phyloP scores from a whole-genome alignment of 192 early-diverging fungal species.

The Kickxella alabastrina region DNA sequence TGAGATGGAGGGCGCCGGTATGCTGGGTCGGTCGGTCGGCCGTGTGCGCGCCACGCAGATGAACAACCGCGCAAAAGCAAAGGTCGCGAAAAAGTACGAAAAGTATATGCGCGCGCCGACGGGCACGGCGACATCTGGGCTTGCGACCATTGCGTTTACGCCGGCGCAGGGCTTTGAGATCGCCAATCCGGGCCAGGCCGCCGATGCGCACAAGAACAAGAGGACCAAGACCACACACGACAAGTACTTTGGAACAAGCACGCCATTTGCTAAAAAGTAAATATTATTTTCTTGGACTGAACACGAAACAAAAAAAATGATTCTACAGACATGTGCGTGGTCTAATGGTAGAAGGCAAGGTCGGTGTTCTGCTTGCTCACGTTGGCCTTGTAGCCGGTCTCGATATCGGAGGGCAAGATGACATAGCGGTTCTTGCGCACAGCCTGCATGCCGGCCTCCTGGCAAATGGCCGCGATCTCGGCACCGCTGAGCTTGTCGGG shows the following conservation, averaged over 20 bases:
- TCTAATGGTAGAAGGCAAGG: constrained; percentile 95
- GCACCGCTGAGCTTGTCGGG: constrained; percentile 96
- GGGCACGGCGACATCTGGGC: constrained; percentile 63
- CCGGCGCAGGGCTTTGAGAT: constrained; percentile 94
- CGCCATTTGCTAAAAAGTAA: constrained; percentile 56
- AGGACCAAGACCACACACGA: constrained; percentile 63
- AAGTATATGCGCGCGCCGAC: constrained; percentile 45
- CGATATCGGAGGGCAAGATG: constrained; percentile 89
- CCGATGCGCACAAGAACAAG: constrained; percentile 42
- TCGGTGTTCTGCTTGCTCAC: constrained; percentile 95
- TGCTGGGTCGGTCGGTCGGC: constrained; percentile 74
- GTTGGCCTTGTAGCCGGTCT: constrained; percentile 93
- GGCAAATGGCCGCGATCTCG: constrained; percentile 96
- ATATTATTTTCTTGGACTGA: neutral
- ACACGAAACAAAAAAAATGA: constrained; percentile 2
- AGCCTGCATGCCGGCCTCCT: constrained; percentile 97
- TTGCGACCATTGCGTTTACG: constrained; percentile 89
- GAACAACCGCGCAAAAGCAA: constrained; percentile 71
- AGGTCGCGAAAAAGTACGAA: constrained; percentile 56
- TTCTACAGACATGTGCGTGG: neutral
- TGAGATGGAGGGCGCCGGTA: constrained; percentile 82
- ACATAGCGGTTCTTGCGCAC: constrained; percentile 98
- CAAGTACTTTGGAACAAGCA: constrained; percentile 71
- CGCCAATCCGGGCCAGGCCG: constrained; percentile 68
- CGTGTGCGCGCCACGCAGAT: constrained; percentile 68